These are phyloP conservation scores for Dysphania ambrosioides DNA, from an alignment of 148 eudicot species.

Conservation along the genomic window DNA sequence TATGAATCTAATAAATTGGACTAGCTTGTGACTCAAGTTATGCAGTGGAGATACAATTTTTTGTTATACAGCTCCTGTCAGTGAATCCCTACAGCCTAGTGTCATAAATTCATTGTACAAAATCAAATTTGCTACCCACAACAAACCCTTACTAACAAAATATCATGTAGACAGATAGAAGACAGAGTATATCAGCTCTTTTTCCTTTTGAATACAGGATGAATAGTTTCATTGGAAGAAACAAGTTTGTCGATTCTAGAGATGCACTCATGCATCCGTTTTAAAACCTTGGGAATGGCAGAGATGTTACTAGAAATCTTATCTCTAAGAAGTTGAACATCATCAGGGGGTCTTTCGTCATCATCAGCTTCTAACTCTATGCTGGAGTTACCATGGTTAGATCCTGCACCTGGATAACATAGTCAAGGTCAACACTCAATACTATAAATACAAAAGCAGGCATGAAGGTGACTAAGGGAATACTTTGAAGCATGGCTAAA, in stretches of 20 bases:
- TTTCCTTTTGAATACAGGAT: slow-evolving; percentile 66
- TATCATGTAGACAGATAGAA: background rate
- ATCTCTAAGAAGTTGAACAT: slow-evolving; percentile 48
- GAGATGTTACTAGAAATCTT: slow-evolving; percentile 61
- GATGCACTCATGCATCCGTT: slow-evolving; percentile 67
- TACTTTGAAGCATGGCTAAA: background rate
- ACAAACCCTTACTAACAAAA: slow-evolving; percentile 19
- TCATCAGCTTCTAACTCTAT: slow-evolving; percentile 23
- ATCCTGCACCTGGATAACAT: slow-evolving; percentile 29
- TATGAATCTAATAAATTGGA: slow-evolving; percentile 10
- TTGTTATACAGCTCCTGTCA: slow-evolving; percentile 24
- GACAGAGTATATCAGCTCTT: slow-evolving; percentile 30
- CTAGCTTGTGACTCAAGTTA: slow-evolving; percentile 27
- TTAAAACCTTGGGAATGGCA: slow-evolving; percentile 52
- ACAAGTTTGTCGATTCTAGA: slow-evolving; percentile 52
- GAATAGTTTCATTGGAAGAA: slow-evolving; percentile 42
- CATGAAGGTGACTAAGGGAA: background rate
- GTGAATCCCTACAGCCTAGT: slow-evolving; percentile 22
- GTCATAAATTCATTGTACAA: slow-evolving; percentile 27
- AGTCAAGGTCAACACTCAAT: slow-evolving; percentile 6
- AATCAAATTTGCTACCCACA: slow-evolving; percentile 23
- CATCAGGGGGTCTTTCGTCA: slow-evolving; percentile 37
- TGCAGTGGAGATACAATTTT: slow-evolving; percentile 25
- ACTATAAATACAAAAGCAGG: background rate
- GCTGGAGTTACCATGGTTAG: slow-evolving; percentile 23